Conservation (phyloP, 2,329 filamentous ascomycete genomes). For the Aplosporella prunicola region DNA sequence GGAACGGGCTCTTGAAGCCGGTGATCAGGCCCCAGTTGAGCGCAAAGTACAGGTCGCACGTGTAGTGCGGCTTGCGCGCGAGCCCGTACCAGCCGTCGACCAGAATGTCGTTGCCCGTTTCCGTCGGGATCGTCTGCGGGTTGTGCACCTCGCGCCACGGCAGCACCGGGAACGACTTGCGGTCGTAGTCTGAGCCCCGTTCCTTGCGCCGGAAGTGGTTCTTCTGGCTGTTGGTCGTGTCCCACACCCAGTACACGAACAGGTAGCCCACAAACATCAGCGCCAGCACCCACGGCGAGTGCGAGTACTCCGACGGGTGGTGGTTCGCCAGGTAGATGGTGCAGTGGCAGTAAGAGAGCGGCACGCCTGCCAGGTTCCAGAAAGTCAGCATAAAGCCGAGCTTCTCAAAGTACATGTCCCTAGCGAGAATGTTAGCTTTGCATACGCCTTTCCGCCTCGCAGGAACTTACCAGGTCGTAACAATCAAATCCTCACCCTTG, state of each 20-base stretch:
- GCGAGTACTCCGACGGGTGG: constrained; percentile 64
- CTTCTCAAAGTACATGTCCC: constrained; percentile 96
- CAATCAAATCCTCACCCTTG: constrained; percentile 86
- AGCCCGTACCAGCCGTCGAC: constrained; percentile 79
- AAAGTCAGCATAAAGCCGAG: constrained; percentile 97
- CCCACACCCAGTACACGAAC: constrained; percentile 84
- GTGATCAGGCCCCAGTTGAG: constrained; percentile 72
- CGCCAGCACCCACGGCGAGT: constrained; percentile 59
- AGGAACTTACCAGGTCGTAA: constrained; percentile 61
- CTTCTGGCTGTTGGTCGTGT: constrained; percentile 87
- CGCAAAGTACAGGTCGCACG: constrained; percentile 70
- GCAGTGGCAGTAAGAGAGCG: constrained; percentile 87
- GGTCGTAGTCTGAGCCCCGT: constrained; percentile 53
- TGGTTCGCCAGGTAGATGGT: constrained; percentile 84
- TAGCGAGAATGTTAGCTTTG: constrained; percentile 20
- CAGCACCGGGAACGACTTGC: constrained; percentile 81
- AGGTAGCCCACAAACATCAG: constrained; percentile 63
- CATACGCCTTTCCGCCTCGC: neutral
- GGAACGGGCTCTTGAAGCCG: constrained; percentile 71
- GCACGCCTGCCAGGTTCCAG: constrained; percentile 91
- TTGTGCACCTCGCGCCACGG: constrained; percentile 78
- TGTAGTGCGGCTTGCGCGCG: constrained; percentile 74
- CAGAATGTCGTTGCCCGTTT: constrained; percentile 65
- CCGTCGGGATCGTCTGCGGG: constrained; percentile 65
- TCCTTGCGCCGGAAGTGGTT: constrained; percentile 80